phyloP scores from a whole-genome alignment of 2,329 filamentous ascomycete genomes.

The Colletotrichum theobromicola region DNA sequence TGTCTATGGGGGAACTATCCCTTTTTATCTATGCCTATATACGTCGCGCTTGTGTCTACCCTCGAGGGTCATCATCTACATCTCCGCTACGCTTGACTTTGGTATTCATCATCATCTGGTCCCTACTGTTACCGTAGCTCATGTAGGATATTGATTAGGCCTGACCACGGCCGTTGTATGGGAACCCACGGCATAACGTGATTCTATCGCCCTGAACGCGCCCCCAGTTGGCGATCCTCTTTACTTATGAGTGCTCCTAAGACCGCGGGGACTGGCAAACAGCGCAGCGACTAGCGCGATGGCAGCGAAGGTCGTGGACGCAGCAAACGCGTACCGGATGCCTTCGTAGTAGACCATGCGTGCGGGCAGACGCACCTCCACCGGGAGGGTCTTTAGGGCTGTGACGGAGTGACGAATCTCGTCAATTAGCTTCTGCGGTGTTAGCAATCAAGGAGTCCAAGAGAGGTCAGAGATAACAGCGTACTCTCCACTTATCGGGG shows the following conservation, averaged over 20 bases:
- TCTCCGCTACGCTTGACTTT: accelerated
- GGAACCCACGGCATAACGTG: background rate
- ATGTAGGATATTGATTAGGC: background rate
- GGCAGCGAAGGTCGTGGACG: slow-evolving; percentile 56
- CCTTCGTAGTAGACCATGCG: slow-evolving; percentile 66
- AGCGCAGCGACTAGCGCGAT: slow-evolving; percentile 44
- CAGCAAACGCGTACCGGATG: slow-evolving; percentile 59
- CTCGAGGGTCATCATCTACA: background rate
- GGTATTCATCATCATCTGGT: background rate
- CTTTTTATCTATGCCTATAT: background rate
- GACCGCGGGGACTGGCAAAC: slow-evolving; percentile 31
- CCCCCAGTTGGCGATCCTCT: background rate
- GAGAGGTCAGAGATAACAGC: slow-evolving; percentile 22
- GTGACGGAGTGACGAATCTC: slow-evolving; percentile 67
- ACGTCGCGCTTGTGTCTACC: background rate
- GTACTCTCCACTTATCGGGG: slow-evolving; percentile 63
- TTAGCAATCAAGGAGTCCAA: background rate
- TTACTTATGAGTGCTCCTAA: slow-evolving; percentile 34
- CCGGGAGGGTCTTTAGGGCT: slow-evolving; percentile 57
- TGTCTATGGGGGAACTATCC: background rate
- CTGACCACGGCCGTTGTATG: background rate
- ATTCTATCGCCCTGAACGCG: background rate
- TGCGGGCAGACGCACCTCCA: slow-evolving; percentile 60
- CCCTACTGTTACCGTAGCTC: background rate
- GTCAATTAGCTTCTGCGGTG: slow-evolving; percentile 59